Conservation (phyloP, 176 grass and related monocot species). For the Secale cereale region DNA sequence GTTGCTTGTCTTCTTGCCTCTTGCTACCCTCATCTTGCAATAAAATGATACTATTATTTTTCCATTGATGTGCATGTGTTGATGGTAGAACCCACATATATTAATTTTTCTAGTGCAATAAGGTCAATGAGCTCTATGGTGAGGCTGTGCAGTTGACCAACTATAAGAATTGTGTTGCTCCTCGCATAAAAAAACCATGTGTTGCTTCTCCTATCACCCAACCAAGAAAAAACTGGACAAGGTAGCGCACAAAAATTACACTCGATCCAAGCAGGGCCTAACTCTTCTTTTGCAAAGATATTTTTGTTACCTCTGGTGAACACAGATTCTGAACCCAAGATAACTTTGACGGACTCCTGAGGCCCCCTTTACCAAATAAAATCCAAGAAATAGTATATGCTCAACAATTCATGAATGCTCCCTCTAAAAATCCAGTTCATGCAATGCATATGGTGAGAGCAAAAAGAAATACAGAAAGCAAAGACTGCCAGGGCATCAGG, state of each 20-base stretch:
- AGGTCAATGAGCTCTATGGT: background rate
- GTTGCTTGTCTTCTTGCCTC: conserved; percentile 21
- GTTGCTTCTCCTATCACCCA: conserved; percentile 17
- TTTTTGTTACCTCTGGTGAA: background rate
- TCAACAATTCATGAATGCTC: background rate
- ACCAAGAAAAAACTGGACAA: background rate
- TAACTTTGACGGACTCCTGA: background rate
- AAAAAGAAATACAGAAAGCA: background rate
- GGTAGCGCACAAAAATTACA: too few species aligned
- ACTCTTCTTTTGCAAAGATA: background rate
- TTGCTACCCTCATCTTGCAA: conserved; percentile 18
- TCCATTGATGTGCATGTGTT: background rate
- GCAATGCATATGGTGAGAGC: background rate
- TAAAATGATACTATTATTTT: background rate
- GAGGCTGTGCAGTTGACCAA: conserved; percentile 22
- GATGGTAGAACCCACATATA: background rate
- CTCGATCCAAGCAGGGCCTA: too few species aligned
- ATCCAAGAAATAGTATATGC: background rate
- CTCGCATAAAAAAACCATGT: background rate
- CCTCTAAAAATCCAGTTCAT: background rate
- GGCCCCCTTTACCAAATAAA: background rate
- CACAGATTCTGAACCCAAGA: background rate
- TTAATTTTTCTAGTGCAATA: background rate
- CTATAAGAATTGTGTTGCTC: conserved; percentile 27
- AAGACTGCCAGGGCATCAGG: background rate